Evolutionary conservation across 305 asterid genomes (phyloP).

Genomic region (Striga hermonthica): DNA sequence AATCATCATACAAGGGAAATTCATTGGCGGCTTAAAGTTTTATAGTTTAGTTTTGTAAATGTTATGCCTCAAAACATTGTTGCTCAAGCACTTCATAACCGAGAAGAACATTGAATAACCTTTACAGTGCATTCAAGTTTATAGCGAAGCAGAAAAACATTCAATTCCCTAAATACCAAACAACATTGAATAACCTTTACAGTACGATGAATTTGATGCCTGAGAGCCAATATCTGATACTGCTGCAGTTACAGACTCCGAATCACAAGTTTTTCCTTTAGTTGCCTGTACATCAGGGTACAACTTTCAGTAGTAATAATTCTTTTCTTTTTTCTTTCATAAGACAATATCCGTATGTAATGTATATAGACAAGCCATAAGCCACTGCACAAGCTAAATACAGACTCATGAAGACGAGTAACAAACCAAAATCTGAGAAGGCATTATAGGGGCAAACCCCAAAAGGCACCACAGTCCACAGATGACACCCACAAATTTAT

Average conservation of each 20-base stretch:
- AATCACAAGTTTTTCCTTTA: slow-evolving; percentile 40
- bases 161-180: slow-evolving; percentile 7
- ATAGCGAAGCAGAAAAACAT: background rate
- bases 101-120: background rate
- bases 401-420: slow-evolving; percentile 3
- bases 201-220: slow-evolving; percentile 41
- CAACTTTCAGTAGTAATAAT: background rate
- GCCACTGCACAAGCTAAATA: background rate
- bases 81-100: background rate
- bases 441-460: too few relatives aligned
- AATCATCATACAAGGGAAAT: background rate
- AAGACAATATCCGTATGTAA: background rate
- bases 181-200: slow-evolving; percentile 43
- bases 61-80: background rate
- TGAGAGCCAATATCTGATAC: slow-evolving; percentile 49
- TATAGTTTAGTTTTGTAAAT: background rate
- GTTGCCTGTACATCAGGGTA: slow-evolving; percentile 39
- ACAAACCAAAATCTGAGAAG: slow-evolving; percentile 15
- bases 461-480: too few relatives aligned
- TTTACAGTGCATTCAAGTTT: background rate
- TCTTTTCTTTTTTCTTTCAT: background rate
- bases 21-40: background rate
- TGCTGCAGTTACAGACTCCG: slow-evolving; percentile 39
- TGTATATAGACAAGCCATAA: background rate
- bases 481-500: too few relatives aligned